These are phyloP conservation scores for Quaeritorhiza haematococci DNA, from an alignment of 371 early-diverging fungal species.

Conservation along the genomic window DNA sequence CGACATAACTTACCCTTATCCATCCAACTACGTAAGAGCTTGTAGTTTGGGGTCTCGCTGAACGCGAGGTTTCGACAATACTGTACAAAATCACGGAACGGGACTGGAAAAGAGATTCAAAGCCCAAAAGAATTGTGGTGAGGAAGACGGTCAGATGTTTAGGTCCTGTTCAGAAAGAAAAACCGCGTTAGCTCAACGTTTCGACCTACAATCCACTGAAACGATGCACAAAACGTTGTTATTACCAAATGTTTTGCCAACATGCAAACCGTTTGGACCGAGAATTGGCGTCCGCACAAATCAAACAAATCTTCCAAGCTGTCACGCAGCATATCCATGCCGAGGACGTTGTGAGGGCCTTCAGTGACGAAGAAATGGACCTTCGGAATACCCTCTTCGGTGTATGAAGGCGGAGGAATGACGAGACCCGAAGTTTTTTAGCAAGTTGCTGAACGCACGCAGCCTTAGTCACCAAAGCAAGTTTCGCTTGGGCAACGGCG, in stretches of 20 bases:
- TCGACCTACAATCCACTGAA: no score
- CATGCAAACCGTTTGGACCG: constrained; percentile 92
- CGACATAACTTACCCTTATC: constrained; percentile 48
- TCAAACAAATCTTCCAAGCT: constrained; percentile 97
- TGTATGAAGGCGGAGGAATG: constrained; percentile 1
- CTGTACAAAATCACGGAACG: no score
- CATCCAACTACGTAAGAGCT: constrained; percentile 80
- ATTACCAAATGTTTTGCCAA: constrained; percentile 96
- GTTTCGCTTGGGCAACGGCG: background rate
- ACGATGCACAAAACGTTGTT: no score
- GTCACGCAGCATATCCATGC: constrained; percentile 97
- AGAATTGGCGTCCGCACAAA: constrained; percentile 84
- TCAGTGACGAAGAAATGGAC: constrained; percentile 96
- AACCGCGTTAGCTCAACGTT: no score
- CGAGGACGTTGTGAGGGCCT: constrained; percentile 91
- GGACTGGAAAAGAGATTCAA: no score
- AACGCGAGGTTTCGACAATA: constrained; percentile 89
- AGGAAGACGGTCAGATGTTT: no score
- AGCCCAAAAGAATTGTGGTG: no score
- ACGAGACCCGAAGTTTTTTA: background rate
- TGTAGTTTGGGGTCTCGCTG: constrained; percentile 97
- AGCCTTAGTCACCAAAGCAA: background rate
- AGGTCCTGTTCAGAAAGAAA: no score
- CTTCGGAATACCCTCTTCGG: constrained; percentile 72
- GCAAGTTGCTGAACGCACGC: background rate